Evolutionary conservation across 2,329 filamentous ascomycete species (phyloP), one percentile per base, ranked within the genome.

Genomic region (Curvularia lunata): DNA sequence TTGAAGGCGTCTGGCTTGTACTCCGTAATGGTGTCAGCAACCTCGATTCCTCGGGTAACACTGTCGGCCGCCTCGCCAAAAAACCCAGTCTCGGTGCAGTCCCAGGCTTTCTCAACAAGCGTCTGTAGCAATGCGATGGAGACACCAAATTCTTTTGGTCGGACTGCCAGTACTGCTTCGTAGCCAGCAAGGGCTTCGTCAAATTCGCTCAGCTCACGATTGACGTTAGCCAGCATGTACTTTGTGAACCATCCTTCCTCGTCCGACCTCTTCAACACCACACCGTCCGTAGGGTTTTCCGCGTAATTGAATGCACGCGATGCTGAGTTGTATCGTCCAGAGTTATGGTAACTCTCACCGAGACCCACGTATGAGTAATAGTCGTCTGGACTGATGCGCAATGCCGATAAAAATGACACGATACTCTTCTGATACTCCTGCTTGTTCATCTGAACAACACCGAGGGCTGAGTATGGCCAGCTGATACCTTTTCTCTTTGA

Each of bases 281-380:
- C 75, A 1, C 83, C 82, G 27, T 85, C 82, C 61, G 94, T 91
- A 4, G 97, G 82, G 52, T 85, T 85, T 71, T 94, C 88, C 0
- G 94, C 95, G 70, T 96, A 90, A 32, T 91, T 82, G 65, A 98
- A 95, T 0, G 95, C 92, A 71, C 95, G 94, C 3, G 90, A 91
- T 0, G 95, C 94, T n/a, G 95, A 94, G 58, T 97, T 90, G 71
- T 96, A 96, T 61, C 94, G 85, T 9, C 95, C 94, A 16, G 93
- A 96, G 66, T 91, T 95, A 73, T 97, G 90, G 71, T 99, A 99
- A 71, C 92, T 96, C 78, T 99, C 95, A n/a, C 94, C 95, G 1
- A 99, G 83, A 1, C 95, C 95, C 23, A 99, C 91, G 87, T 94
- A 99, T 0, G 91, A 96, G 77, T 99, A 90, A 71, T 98, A 98